Conservation (phyloP, 2,329 filamentous ascomycete genomes). For the Scedosporium dehoogii region DNA sequence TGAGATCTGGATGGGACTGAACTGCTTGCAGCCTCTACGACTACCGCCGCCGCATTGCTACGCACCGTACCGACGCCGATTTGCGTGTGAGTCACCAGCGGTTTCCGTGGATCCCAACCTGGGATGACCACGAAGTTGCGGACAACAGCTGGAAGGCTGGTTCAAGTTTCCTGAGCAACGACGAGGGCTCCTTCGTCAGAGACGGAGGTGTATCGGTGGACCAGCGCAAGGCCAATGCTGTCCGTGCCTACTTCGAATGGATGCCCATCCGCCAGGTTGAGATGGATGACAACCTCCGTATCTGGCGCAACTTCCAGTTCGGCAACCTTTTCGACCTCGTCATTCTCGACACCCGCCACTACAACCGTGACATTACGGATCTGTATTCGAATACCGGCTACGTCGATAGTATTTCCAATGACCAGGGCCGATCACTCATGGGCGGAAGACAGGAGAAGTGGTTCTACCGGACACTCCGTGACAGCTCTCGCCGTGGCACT, state of each 20-base stretch:
- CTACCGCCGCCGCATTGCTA: too few species aligned
- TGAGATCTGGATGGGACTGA: constrained; percentile 23
- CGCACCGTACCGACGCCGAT: constrained; percentile 31
- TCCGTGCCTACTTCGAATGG: constrained; percentile 62
- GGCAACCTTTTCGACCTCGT: constrained; percentile 57
- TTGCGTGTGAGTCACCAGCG: constrained; percentile 29
- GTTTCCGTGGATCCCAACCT: constrained; percentile 35
- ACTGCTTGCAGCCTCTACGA: not conserved
- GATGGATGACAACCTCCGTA: constrained; percentile 58
- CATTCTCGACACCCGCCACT: constrained; percentile 60
- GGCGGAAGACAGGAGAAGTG: constrained; percentile 63
- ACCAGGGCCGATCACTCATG: constrained; percentile 60
- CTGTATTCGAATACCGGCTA: constrained; percentile 44
- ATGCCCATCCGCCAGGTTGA: constrained; percentile 42
- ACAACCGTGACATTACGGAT: constrained; percentile 51
- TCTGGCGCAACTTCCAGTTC: constrained; percentile 58
- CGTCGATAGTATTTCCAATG: constrained; percentile 47
- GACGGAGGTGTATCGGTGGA: constrained; percentile 54
- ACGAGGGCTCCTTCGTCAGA: constrained; percentile 52
- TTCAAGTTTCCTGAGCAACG: constrained; percentile 51
- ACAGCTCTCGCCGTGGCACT: constrained; percentile 51
- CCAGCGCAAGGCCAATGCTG: constrained; percentile 63
- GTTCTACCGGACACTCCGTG: constrained; percentile 53
- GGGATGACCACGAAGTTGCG: constrained; percentile 31
- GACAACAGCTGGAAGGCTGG: constrained; percentile 59